Evolutionary conservation across 2,329 filamentous ascomycete species (phyloP).

Genomic region (Parafenestella ontariensis): DNA sequence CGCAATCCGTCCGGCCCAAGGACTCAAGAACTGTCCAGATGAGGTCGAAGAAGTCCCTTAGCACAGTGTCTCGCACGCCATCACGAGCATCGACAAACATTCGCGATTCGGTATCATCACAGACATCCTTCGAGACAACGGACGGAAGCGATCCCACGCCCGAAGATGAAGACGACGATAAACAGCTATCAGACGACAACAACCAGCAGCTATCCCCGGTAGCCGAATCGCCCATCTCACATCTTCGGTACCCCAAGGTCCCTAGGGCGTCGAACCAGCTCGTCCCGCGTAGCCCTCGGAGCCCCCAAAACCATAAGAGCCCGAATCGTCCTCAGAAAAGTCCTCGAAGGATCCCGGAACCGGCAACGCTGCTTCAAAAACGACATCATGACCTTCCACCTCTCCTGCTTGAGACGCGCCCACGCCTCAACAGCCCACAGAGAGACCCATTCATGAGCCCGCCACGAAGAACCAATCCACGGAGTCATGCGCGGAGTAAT

Average conservation of each 20-base stretch:
- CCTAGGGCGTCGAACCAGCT: constrained; percentile 56
- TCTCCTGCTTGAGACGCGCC: constrained; percentile 44
- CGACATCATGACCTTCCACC: constrained; percentile 28
- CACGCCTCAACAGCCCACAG: constrained; percentile 17
- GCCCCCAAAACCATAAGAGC: constrained; percentile 19
- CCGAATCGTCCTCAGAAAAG: constrained; percentile 11
- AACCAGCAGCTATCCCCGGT: constrained; percentile 49
- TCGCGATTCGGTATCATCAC: constrained; percentile 44
- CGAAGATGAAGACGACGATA: constrained; percentile 52
- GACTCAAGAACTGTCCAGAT: constrained; percentile 26
- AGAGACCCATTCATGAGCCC: constrained; percentile 40
- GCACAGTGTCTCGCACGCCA: constrained; percentile 37
- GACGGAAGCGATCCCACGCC: constrained; percentile 56
- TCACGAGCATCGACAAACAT: constrained; percentile 38
- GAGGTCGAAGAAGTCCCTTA: constrained; percentile 35
- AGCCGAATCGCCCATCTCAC: constrained; percentile 53
- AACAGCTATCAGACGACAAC: constrained; percentile 34
- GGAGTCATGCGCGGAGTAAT: constrained; percentile 31
- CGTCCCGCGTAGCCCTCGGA: constrained; percentile 50
- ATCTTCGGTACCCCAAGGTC: constrained; percentile 57
- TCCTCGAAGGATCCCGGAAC: constrained; percentile 12
- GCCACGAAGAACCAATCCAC: constrained; percentile 18
- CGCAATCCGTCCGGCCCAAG: constrained; percentile 16
- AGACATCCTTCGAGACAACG: constrained; percentile 57
- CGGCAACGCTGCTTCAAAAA: constrained; percentile 20